These are phyloP conservation scores for Xerophyta viscosa DNA, from an alignment of 106 monocot species.

Conservation along the genomic window DNA sequence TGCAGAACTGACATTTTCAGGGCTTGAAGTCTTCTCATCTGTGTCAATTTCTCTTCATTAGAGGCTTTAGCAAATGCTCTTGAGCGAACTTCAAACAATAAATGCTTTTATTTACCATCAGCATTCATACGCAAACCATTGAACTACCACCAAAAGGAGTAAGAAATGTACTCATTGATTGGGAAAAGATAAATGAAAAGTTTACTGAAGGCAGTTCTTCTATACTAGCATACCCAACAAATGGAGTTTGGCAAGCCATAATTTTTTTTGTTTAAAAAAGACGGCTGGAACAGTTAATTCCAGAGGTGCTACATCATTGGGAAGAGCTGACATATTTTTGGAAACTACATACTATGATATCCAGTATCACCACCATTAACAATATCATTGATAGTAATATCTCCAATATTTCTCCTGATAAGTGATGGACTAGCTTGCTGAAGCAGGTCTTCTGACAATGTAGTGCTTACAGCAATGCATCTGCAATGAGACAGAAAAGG, in stretches of 20 bases:
- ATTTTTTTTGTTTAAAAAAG: constrained; percentile 4
- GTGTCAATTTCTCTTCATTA: constrained; percentile 32
- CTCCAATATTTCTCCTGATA: constrained; percentile 78
- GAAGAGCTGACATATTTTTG: constrained; percentile 4
- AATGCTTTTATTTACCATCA: constrained; percentile 1
- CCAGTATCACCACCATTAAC: constrained; percentile 40
- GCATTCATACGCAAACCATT: constrained; percentile 1
- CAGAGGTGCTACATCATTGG: constrained; percentile 5
- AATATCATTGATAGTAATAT: constrained; percentile 73
- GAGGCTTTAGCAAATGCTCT: too few species aligned
- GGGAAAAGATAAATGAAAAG: too few species aligned
- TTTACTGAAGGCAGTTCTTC: too few species aligned
- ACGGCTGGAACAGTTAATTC: not conserved
- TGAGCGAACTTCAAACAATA: constrained; percentile 1
- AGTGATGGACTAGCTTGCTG: constrained; percentile 66
- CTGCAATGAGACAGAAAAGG: too few species aligned
- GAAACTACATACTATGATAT: constrained; percentile 52
- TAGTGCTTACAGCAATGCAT: constrained; percentile 95
- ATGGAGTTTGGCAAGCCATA: too few species aligned
- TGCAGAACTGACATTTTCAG: constrained; percentile 16
- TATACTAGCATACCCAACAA: too few species aligned
- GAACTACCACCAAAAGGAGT: not conserved
- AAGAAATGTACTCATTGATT: not conserved
- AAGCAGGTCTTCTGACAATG: constrained; percentile 58
- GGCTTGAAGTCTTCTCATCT: constrained; percentile 31